Conservation (phyloP, 2,329 filamentous ascomycete genomes). For the Lachnum nothofagi region DNA sequence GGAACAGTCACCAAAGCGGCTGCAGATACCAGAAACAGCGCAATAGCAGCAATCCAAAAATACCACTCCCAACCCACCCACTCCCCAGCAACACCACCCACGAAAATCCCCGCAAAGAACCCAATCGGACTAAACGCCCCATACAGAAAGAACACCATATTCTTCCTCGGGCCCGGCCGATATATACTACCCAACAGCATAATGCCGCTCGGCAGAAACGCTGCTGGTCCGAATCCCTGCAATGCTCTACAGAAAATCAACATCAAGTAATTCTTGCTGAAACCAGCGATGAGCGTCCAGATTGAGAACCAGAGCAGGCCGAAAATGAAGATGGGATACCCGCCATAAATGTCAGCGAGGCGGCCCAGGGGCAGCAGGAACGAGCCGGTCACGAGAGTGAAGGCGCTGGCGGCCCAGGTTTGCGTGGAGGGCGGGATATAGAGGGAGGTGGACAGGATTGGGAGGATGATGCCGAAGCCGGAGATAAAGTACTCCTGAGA, state of each 20-base stretch:
- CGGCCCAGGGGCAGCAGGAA: conserved; percentile 58
- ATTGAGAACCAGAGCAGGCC: conserved; percentile 58
- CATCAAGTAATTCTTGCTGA: conserved; percentile 61
- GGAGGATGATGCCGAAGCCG: conserved; percentile 67
- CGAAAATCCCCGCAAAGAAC: conserved; percentile 55
- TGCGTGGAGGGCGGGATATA: conserved; percentile 53
- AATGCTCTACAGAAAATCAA: conserved; percentile 65
- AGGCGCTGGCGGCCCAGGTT: conserved; percentile 58
- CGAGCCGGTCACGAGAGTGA: conserved; percentile 48
- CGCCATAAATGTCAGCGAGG: conserved; percentile 55
- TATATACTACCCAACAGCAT: conserved; percentile 58
- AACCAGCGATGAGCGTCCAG: conserved; percentile 65
- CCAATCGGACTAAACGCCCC: conserved; percentile 47
- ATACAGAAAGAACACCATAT: conserved; percentile 52
- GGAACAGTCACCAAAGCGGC: conserved; percentile 44
- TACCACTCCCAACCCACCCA: conserved; percentile 56
- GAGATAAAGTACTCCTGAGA: conserved; percentile 57
- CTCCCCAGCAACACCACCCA: conserved; percentile 54
- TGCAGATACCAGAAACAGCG: conserved; percentile 40
- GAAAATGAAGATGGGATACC: conserved; percentile 49
- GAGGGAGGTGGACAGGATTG: conserved; percentile 55
- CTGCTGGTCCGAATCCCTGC: conserved; percentile 65
- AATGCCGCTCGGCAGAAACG: conserved; percentile 62
- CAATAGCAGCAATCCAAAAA: conserved; percentile 56
- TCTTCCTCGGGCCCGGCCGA: conserved; percentile 60